Conservation (phyloP, 352 stramenopile genomes). For the Phytophthora fragariaefolia region DNA sequence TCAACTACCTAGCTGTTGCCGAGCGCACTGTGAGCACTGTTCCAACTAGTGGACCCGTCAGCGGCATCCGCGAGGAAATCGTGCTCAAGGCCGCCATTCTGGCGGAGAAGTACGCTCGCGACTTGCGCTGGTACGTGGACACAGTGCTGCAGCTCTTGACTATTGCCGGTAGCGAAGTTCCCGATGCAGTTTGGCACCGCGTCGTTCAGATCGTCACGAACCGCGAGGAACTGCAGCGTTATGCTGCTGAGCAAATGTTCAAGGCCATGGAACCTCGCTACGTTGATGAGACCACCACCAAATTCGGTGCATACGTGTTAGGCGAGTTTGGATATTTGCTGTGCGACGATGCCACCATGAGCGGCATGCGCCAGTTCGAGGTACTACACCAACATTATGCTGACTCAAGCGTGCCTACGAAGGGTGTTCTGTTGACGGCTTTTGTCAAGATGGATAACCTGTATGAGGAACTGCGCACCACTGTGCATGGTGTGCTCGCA, state of each 20-base stretch:
- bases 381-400: conserved; percentile 97
- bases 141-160: conserved; percentile 98
- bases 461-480: conserved; percentile 85
- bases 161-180: conserved; percentile 93
- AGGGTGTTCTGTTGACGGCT: conserved; percentile 94
- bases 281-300: conserved; percentile 96
- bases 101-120: conserved; percentile 97
- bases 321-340: conserved; percentile 98
- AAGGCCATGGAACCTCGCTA: conserved; percentile 92
- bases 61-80: conserved; percentile 93
- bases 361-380: conserved; percentile 94
- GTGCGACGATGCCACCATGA: conserved; percentile 87
- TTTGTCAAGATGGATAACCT: conserved; percentile 97
- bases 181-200: conserved; percentile 97
- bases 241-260: conserved; percentile 96
- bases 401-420: conserved; percentile 81
- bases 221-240: conserved; percentile 95
- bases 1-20: conserved; percentile 94
- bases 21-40: conserved; percentile 74
- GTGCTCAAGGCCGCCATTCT: conserved; percentile 99
- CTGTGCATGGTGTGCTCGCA: conserved; percentile 93
- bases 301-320: conserved; percentile 96
- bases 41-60: conserved; percentile 26
- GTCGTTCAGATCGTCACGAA: conserved; percentile 99
- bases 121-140: conserved; percentile 97